Conservation (phyloP, 352 stramenopile species). For the Pythium myriotylum region DNA sequence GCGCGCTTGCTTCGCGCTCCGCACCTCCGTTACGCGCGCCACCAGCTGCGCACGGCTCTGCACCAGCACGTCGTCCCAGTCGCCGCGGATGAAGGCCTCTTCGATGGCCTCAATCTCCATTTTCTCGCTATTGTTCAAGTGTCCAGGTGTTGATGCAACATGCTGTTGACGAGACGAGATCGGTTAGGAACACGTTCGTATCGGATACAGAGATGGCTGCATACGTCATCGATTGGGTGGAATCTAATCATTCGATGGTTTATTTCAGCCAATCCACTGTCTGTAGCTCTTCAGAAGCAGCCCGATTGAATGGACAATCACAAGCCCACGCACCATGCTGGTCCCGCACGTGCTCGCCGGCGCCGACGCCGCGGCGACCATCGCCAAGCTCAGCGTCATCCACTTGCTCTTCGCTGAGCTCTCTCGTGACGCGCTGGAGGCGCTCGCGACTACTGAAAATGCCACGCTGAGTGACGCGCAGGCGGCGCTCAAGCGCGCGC, state of each 20-base stretch:
- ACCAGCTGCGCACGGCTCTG: conserved; percentile 38
- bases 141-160: conserved; percentile 15
- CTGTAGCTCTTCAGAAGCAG: conserved; percentile 9
- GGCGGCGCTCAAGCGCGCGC: conserved; percentile 39
- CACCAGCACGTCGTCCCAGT: conserved; percentile 54
- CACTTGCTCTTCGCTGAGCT: conserved; percentile 46
- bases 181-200: conserved; percentile 9
- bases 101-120: conserved; percentile 49
- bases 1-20: neutral
- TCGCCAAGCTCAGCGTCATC: conserved; percentile 53
- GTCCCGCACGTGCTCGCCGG: conserved; percentile 28
- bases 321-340: conserved; percentile 28
- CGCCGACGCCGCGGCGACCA: conserved; percentile 11
- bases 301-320: conserved; percentile 24
- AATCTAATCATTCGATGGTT: conserved; percentile 9
- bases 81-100: conserved; percentile 57
- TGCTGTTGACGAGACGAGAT: conserved; percentile 7
- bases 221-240: conserved; percentile 29
- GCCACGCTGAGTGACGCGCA: conserved; percentile 31
- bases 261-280: conserved; percentile 22
- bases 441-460: conserved; percentile 18
- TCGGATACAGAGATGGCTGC: conserved; percentile 16
- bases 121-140: conserved; percentile 14
- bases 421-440: conserved; percentile 29
- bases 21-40: conserved; percentile 1